These are phyloP conservation scores for Microcyclospora pomicola DNA, from an alignment of 2,329 filamentous ascomycete species.

Conservation along the genomic window DNA sequence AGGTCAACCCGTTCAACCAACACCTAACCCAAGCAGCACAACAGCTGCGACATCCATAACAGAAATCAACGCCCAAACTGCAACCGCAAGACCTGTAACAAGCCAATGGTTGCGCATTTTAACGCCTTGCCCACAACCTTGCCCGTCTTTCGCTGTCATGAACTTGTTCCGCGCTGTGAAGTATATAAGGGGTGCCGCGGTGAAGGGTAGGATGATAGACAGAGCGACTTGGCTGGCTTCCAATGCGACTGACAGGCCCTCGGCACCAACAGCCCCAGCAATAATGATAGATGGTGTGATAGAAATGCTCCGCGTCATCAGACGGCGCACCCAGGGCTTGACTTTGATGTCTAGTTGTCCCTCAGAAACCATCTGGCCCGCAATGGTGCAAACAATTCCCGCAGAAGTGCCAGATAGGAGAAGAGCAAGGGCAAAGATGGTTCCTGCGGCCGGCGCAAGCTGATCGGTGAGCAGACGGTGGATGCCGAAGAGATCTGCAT, in stretches of 20 bases:
- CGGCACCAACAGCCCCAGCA: constrained; percentile 59
- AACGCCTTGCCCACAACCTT: constrained; percentile 7
- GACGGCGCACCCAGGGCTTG: constrained; percentile 62
- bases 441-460: constrained; percentile 62
- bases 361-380: constrained; percentile 79
- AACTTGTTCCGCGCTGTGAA: constrained; percentile 68
- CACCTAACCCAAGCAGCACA: constrained; percentile 48
- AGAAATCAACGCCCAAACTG: constrained; percentile 61
- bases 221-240: constrained; percentile 67
- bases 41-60: constrained; percentile 68
- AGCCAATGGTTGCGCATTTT: constrained; percentile 64
- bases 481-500: constrained; percentile 73
- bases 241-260: constrained; percentile 57
- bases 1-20: background rate
- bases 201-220: constrained; percentile 66
- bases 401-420: constrained; percentile 69
- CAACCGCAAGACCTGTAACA: constrained; percentile 41
- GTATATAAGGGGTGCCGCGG: constrained; percentile 70
- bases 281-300: constrained; percentile 76
- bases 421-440: constrained; percentile 70
- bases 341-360: constrained; percentile 65
- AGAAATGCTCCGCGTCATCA: constrained; percentile 65
- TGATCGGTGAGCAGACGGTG: constrained; percentile 55
- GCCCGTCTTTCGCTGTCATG: constrained; percentile 45
- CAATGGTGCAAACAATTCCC: constrained; percentile 78